Evolutionary conservation across 257 asterid species (phyloP), one percentile per base, ranked within the genome.

Genomic region (Hygrophila difformis): DNA sequence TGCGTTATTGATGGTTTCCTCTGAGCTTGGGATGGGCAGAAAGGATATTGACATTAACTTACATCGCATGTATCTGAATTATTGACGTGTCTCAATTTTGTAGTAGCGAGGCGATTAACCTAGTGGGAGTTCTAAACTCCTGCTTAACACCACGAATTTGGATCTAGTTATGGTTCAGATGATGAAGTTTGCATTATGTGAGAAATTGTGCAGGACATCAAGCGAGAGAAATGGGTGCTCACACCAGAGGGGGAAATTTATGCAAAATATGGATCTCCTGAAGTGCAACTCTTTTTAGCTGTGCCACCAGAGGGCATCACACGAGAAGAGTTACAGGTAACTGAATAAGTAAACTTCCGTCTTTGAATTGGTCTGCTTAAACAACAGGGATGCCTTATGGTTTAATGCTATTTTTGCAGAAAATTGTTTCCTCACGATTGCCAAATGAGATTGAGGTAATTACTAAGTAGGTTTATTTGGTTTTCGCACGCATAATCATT

Each of bases 161-260:
- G 39, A 48, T 41, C 44, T 28, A 12, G 18, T 23, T 55, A 55
- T 31, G 54, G 56, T 13, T 33, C 11, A 22, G 36, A 18, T 63
- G 62, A 57, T 46, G 57, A 8, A 12, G 12, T 34, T 23, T 29
- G 9, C 44, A 1, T 23, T 44, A 48, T 49, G 5, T 23, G 33
- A 38, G n/a, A 23, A 57, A 62, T 45, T 34, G 38, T 62, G 62
- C 76, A 85, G 98, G 98, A 86, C 53, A 77, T 86, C 43, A 82
- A 81, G 81, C 70, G 71, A 55, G 94, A 85, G 51, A 70, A 59
- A 55, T 91, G 94, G 95, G 75, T 76, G 22, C 93, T 91, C 41
- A 79, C 95, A 5, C 65, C 69, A 18, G 98, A 91, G 74, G 98
- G 96, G 18, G 70, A 68, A 31, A 39, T 58, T 22, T 91, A 86